phyloP scores from a whole-genome alignment of 805 yeast genomes.

The Saccharomyces cerevisiae region DNA sequence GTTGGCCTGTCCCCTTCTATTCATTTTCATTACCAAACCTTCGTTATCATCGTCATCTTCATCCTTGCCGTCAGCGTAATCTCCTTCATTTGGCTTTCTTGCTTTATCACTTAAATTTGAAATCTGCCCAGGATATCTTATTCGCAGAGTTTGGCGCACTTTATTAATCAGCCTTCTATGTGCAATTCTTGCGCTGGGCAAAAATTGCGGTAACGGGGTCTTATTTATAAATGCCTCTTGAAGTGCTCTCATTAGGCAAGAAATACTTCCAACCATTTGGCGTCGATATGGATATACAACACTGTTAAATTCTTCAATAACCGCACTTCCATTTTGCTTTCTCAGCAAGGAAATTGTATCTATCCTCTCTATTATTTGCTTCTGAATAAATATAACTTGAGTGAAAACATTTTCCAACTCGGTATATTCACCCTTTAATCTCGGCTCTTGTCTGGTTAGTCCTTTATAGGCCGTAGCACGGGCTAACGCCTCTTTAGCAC shows the following conservation, averaged over 20 bases:
- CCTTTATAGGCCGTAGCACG: slow-evolving; percentile 36
- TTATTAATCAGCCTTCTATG: slow-evolving; percentile 39
- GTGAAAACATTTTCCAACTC: slow-evolving; percentile 34
- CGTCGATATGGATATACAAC: slow-evolving; percentile 38
- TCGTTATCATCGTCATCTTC: slow-evolving; percentile 17
- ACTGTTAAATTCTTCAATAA: slow-evolving; percentile 37
- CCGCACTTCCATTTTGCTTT: slow-evolving; percentile 38
- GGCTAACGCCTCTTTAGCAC: slow-evolving; percentile 33
- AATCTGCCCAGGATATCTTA: slow-evolving; percentile 16
- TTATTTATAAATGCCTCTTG: slow-evolving; percentile 38
- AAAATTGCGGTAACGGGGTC: slow-evolving; percentile 41
- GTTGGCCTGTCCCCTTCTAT: background rate
- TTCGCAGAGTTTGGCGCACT: slow-evolving; percentile 33
- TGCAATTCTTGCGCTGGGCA: slow-evolving; percentile 43
- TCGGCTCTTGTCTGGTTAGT: slow-evolving; percentile 39
- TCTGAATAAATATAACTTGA: slow-evolving; percentile 39
- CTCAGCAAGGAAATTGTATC: slow-evolving; percentile 39
- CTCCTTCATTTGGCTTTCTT: background rate
- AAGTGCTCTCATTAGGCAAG: slow-evolving; percentile 34
- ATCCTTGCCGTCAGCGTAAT: slow-evolving; percentile 12
- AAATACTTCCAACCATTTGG: slow-evolving; percentile 37
- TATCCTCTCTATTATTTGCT: slow-evolving; percentile 40
- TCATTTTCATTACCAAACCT: slow-evolving; percentile 6
- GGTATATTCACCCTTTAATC: slow-evolving; percentile 39
- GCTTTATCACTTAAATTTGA: background rate